phyloP scores from a whole-genome alignment of 768 basidiomycete genomes.

The Leccinum rimulosum region DNA sequence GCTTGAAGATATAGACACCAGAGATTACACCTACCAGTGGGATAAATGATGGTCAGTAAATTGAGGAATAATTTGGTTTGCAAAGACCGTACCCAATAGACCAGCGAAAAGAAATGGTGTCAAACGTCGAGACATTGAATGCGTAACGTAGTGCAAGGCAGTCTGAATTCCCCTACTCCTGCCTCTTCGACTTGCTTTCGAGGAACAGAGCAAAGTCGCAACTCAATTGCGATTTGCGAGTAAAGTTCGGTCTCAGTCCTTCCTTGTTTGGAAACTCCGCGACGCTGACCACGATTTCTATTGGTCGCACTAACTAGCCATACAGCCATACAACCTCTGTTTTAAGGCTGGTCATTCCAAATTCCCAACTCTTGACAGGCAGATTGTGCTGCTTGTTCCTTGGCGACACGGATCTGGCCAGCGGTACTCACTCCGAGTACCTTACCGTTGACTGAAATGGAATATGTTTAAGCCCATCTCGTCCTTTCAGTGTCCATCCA shows the following conservation, averaged over 20 bases:
- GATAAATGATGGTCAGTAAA: slow-evolving; percentile 2
- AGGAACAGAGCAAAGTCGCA: background rate
- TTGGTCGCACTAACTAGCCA: background rate
- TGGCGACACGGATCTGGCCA: slow-evolving; percentile 44
- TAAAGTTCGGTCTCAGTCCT: background rate
- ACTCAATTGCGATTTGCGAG: background rate
- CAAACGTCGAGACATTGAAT: slow-evolving; percentile 38
- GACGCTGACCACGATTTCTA: slow-evolving; percentile 5
- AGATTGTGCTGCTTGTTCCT: slow-evolving; percentile 44
- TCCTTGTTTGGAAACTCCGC: slow-evolving; percentile 30
- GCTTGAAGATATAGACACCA: slow-evolving; percentile 67
- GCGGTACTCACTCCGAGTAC: slow-evolving; percentile 48
- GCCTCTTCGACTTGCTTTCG: background rate
- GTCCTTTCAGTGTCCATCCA: background rate
- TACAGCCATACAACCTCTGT: too few species aligned
- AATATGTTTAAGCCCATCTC: slow-evolving; percentile 1
- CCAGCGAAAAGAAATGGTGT: slow-evolving; percentile 56
- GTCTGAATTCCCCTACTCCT: background rate
- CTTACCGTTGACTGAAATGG: slow-evolving; percentile 43
- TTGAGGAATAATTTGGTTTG: background rate
- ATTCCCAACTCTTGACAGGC: slow-evolving; percentile 38
- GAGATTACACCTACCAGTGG: slow-evolving; percentile 49
- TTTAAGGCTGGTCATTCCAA: slow-evolving; percentile 2
- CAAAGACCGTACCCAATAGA: slow-evolving; percentile 44
- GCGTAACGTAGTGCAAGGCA: background rate